These are phyloP conservation scores for Neofusicoccum ribis DNA, from an alignment of 2,329 filamentous ascomycete species.

Conservation along the genomic window DNA sequence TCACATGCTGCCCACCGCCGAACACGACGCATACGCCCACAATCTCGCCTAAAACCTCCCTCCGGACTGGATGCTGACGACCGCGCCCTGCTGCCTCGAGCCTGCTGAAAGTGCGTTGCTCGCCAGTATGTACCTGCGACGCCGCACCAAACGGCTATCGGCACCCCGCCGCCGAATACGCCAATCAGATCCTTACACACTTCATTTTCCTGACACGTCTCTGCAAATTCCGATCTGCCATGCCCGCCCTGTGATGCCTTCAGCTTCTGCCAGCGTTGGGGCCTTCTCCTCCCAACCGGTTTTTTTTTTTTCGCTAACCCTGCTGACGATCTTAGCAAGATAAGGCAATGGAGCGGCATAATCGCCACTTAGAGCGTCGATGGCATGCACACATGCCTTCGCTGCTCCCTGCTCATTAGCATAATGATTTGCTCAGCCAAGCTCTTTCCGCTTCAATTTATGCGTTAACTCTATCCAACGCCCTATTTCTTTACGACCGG, in stretches of 20 bases:
- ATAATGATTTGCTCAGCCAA: background rate
- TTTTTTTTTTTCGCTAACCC: background rate
- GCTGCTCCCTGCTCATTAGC: background rate
- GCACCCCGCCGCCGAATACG: background rate
- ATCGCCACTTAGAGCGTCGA: background rate
- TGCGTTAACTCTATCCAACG: constrained; percentile 3
- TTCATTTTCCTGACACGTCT: background rate
- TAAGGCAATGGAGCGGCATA: background rate
- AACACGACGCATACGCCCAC: background rate
- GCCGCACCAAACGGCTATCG: background rate
- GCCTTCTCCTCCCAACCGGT: background rate
- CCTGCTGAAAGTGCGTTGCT: background rate
- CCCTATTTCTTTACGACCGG: background rate
- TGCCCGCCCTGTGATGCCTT: no score
- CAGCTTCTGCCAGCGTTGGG: no score
- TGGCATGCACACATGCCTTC: background rate
- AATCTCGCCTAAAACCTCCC: constrained; percentile 7
- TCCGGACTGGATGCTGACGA: background rate
- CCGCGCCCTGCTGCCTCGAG: background rate
- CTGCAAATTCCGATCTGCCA: background rate
- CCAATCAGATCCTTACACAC: background rate
- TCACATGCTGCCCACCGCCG: background rate
- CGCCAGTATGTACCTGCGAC: background rate
- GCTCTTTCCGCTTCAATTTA: background rate
- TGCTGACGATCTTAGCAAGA: background rate